These are phyloP conservation scores for Amylocarpus encephaloides DNA, from an alignment of 2,329 filamentous ascomycete genomes.

Conservation along the genomic window DNA sequence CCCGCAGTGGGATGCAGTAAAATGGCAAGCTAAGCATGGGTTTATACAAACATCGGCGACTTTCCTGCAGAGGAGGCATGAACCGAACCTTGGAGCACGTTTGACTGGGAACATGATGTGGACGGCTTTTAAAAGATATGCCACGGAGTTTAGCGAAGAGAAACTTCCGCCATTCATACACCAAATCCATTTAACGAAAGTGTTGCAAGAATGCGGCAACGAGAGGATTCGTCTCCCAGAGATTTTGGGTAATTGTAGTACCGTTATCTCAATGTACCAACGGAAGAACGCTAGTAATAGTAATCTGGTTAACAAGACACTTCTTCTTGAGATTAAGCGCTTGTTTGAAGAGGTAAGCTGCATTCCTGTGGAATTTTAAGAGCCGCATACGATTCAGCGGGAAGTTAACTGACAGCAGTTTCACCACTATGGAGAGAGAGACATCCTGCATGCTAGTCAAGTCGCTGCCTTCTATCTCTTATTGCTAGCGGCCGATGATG, in stretches of 20 bases:
- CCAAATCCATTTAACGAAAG: not conserved
- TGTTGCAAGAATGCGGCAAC: not conserved
- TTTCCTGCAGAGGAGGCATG: constrained; percentile 8
- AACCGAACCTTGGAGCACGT: constrained; percentile 1
- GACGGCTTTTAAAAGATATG: constrained; percentile 5
- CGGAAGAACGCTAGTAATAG: constrained; percentile 5
- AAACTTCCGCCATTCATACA: constrained; percentile 13
- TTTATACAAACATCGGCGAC: not conserved
- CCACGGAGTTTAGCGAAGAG: constrained; percentile 2
- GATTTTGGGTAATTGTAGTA: constrained; percentile 12
- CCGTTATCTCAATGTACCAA: constrained; percentile 11
- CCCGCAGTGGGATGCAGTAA: not conserved
- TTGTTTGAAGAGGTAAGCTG: constrained; percentile 12
- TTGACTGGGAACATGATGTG: constrained; percentile 9
- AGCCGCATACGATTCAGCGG: too few species aligned
- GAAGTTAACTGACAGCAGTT: constrained; percentile 6
- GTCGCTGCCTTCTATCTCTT: constrained; percentile 14
- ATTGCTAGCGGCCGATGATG: constrained; percentile 10
- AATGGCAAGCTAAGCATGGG: constrained; percentile 1
- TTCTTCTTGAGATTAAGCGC: constrained; percentile 14
- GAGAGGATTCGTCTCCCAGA: not conserved
- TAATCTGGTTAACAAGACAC: constrained; percentile 10
- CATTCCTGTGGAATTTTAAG: not conserved
- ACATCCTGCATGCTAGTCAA: constrained; percentile 10
- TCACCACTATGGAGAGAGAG: constrained; percentile 7